Evolutionary conservation across 345 rosid genomes (phyloP).

Genomic region (Citrus glauca): DNA sequence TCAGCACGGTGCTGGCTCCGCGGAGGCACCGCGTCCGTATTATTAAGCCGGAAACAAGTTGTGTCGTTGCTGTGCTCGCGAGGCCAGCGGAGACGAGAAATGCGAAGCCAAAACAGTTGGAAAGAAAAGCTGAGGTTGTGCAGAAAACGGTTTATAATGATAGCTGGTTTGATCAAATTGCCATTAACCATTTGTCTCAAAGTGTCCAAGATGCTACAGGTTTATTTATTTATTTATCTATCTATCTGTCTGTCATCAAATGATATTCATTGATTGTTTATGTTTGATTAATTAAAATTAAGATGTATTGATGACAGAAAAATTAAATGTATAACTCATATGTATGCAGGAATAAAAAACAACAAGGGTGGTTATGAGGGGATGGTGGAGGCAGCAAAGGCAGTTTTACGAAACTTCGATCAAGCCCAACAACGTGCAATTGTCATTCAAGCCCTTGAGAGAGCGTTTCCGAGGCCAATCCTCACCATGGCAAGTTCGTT

Average conservation of each 20-base stretch:
- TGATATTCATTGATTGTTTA: too few species aligned
- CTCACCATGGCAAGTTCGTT: conserved; percentile 40
- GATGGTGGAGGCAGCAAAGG: conserved; percentile 63
- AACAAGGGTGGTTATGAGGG: conserved; percentile 49
- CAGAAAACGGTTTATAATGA: conserved; percentile 40
- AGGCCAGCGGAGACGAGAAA: conserved; percentile 19
- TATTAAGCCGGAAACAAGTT: conserved; percentile 5
- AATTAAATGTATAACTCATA: not conserved
- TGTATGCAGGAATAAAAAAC: conserved; percentile 39
- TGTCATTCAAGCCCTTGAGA: conserved; percentile 52
- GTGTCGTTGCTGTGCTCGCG: conserved; percentile 30
- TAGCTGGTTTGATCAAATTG: conserved; percentile 48
- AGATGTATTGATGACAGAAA: not conserved
- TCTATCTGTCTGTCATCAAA: too few species aligned
- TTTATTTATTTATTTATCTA: conserved; percentile 7
- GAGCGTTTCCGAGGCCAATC: conserved; percentile 51
- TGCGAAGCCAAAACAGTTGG: conserved; percentile 9
- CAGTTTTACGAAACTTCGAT: conserved; percentile 40
- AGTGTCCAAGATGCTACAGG: conserved; percentile 59
- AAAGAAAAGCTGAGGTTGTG: not conserved
- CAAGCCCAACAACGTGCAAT: conserved; percentile 49
- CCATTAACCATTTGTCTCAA: conserved; percentile 50
- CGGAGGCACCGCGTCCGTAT: not conserved
- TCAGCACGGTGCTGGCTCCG: not conserved
- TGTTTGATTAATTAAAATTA: too few species aligned